A percentile compares a stretch with the other conserved stretches of the same genome.
Conservation (phyloP, 2,329 filamentous ascomycete species). For the Pestalotiopsis sp. region DNA sequence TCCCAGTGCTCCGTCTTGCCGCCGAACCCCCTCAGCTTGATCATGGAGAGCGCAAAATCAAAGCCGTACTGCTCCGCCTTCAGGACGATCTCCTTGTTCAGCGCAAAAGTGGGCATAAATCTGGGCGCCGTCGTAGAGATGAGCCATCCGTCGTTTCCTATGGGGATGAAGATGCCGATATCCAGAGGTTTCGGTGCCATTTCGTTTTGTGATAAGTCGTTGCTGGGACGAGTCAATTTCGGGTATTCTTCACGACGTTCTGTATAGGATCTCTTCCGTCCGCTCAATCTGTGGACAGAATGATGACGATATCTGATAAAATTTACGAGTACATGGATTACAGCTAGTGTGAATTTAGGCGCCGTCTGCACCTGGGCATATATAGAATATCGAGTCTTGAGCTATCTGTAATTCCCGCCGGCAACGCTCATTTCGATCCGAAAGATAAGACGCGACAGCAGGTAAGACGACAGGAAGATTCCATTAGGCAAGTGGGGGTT, state of each 20-base stretch:
- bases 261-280: background rate
- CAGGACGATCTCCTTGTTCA: conserved; percentile 26
- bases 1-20: conserved; percentile 32
- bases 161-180: conserved; percentile 23
- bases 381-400: background rate
- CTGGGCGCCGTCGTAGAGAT: conserved; percentile 28
- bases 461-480: background rate
- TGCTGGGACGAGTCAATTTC: background rate
- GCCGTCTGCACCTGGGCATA: background rate
- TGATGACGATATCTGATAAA: background rate
- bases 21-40: conserved; percentile 28
- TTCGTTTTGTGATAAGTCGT: background rate
- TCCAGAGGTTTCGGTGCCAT: conserved; percentile 15
- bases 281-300: background rate
- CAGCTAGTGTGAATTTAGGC: too few species aligned
- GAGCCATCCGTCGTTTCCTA: conserved; percentile 32
- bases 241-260: background rate
- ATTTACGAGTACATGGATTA: background rate
- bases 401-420: background rate
- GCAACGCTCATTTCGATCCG: background rate
- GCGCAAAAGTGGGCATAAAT: conserved; percentile 29
- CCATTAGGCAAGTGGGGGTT: background rate
- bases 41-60: conserved; percentile 30
- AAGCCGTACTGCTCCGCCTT: conserved; percentile 27
- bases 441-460: background rate